Conservation (phyloP, 805 yeast species). For the Starmerella asiatica region DNA sequence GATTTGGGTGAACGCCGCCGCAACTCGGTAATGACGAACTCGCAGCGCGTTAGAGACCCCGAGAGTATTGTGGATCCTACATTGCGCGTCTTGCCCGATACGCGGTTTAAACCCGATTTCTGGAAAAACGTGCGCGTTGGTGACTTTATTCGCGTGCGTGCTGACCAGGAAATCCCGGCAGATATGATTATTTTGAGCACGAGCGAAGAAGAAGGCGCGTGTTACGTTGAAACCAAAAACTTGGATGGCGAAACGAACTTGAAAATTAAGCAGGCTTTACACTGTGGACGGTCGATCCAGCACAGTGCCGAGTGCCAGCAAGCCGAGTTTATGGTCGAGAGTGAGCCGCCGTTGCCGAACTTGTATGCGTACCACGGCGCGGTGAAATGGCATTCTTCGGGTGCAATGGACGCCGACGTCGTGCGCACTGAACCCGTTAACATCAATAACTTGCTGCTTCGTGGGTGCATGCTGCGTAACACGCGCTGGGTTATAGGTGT, state of each 20-base stretch:
- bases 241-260: constrained; percentile 69
- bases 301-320: constrained; percentile 27
- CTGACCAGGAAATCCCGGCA: constrained; percentile 70
- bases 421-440: constrained; percentile 40
- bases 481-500: constrained; percentile 66
- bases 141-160: constrained; percentile 52
- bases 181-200: constrained; percentile 58
- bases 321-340: constrained; percentile 48
- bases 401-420: not conserved
- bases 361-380: constrained; percentile 43
- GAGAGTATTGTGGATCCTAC: constrained; percentile 22
- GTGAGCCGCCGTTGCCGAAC: constrained; percentile 56
- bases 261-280: constrained; percentile 45
- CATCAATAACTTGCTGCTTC: constrained; percentile 50
- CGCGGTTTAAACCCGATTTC: constrained; percentile 39
- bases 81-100: constrained; percentile 24
- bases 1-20: constrained; percentile 17
- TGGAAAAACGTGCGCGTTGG: constrained; percentile 75
- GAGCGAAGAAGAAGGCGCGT: constrained; percentile 57
- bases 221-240: constrained; percentile 59
- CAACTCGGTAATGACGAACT: constrained; percentile 4
- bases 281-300: constrained; percentile 43
- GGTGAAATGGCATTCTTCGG: constrained; percentile 17
- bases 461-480: constrained; percentile 65
- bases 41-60: constrained; percentile 9